Evolutionary conservation across 257 asterid genomes (phyloP).

Genomic region (Mentha longifolia): DNA sequence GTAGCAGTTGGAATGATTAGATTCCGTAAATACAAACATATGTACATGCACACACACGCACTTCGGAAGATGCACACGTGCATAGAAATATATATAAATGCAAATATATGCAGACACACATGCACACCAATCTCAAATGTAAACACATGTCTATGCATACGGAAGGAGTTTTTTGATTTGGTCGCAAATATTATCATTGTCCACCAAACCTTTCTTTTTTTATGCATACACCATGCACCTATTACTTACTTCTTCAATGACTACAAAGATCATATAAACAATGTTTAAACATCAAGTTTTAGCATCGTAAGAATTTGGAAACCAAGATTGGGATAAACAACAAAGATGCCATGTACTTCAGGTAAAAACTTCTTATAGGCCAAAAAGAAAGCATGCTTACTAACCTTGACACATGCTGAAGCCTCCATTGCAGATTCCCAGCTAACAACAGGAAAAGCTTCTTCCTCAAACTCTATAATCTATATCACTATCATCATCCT

Average conservation of each 20-base stretch:
- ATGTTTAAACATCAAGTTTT: background rate
- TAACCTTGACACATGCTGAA: slow-evolving; percentile 69
- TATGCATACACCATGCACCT: no score
- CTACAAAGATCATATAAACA: background rate
- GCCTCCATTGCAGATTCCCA: slow-evolving; percentile 75
- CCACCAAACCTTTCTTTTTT: no score
- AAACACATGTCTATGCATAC: background rate
- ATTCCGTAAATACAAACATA: background rate
- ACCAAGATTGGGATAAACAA: slow-evolving; percentile 24
- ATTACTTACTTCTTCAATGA: background rate
- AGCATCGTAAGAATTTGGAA: slow-evolving; percentile 13
- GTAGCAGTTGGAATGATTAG: background rate
- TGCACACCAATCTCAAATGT: background rate
- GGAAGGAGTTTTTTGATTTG: background rate
- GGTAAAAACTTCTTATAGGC: background rate
- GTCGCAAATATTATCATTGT: background rate
- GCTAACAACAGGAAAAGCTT: slow-evolving; percentile 64
- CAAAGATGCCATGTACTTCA: slow-evolving; percentile 3
- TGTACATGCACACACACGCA: background rate
- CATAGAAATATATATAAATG: no score
- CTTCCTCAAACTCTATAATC: slow-evolving; percentile 52
- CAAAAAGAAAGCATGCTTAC: slow-evolving; percentile 30
- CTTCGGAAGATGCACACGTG: no score
- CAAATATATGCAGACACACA: background rate
- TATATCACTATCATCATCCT: slow-evolving; percentile 92